Conservation (phyloP, 2,329 filamentous ascomycete species). For the Ceratocystis eucalypticola region DNA sequence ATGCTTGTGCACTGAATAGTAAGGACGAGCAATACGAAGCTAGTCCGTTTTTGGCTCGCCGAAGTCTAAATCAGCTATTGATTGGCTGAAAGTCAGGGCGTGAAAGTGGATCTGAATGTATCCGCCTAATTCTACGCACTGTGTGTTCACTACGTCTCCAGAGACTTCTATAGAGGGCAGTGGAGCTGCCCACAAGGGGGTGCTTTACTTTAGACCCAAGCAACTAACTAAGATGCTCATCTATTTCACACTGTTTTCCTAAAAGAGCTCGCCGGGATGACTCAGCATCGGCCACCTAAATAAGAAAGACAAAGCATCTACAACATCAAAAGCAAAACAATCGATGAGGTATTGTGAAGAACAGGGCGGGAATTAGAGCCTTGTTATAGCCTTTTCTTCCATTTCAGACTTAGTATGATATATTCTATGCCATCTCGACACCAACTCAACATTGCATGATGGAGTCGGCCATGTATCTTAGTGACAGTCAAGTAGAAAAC, state of each 20-base stretch:
- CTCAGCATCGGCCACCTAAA: constrained; percentile 4
- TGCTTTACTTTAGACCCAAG: too few relatives aligned
- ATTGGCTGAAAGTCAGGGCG: constrained; percentile 2
- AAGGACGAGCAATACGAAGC: constrained; percentile 13
- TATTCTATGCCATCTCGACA: too few relatives aligned
- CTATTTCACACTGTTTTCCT: neutral
- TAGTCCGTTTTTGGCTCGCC: constrained; percentile 20
- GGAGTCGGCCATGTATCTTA: too few relatives aligned
- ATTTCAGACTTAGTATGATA: too few relatives aligned
- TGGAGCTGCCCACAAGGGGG: neutral
- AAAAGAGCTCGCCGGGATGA: constrained; percentile 18
- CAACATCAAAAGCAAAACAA: neutral
- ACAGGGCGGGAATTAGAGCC: too few relatives aligned
- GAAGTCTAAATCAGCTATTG: neutral
- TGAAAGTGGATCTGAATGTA: neutral
- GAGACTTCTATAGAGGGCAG: neutral
- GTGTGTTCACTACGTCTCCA: neutral
- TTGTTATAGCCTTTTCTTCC: too few relatives aligned
- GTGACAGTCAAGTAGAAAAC: too few relatives aligned
- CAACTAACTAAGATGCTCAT: too few relatives aligned
- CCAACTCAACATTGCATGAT: too few relatives aligned
- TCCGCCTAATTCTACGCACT: neutral
- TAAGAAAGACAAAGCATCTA: too few relatives aligned
- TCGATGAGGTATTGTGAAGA: neutral
- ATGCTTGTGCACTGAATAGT: neutral